These are phyloP conservation scores for Neofusicoccum laricinum DNA, from an alignment of 2,329 filamentous ascomycete genomes.

Conservation along the genomic window DNA sequence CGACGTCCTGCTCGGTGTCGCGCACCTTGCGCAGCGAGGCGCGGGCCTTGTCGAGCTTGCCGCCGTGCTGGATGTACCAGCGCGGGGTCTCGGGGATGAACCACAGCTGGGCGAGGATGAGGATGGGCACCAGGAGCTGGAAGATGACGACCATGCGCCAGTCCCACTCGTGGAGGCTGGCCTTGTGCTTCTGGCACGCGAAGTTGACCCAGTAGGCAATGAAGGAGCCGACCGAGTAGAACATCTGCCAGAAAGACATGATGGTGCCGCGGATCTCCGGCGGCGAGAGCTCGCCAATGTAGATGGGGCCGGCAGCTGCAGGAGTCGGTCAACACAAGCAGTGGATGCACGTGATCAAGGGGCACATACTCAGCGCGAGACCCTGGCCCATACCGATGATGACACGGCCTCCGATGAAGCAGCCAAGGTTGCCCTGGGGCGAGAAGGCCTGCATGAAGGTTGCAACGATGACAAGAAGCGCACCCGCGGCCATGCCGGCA, in stretches of 20 bases:
- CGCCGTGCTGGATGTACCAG: slow-evolving; percentile 57
- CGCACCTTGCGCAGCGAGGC: slow-evolving; percentile 59
- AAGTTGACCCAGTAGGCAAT: slow-evolving; percentile 61
- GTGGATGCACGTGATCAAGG: background rate
- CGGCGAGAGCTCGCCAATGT: slow-evolving; percentile 67
- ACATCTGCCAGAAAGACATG: slow-evolving; percentile 69
- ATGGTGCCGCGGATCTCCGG: slow-evolving; percentile 63
- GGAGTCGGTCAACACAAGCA: background rate
- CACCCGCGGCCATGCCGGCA: slow-evolving; percentile 63
- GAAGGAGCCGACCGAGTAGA: slow-evolving; percentile 64
- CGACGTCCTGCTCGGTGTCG: slow-evolving; percentile 62
- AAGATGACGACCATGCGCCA: slow-evolving; percentile 73
- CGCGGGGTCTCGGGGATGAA: slow-evolving; percentile 52
- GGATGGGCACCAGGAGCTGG: slow-evolving; percentile 63
- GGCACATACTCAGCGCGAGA: slow-evolving; percentile 56
- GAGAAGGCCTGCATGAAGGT: slow-evolving; percentile 68
- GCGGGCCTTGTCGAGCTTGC: slow-evolving; percentile 60
- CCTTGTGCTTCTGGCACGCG: slow-evolving; percentile 55
- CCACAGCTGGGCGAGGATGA: slow-evolving; percentile 59
- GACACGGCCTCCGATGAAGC: slow-evolving; percentile 67
- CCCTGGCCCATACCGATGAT: slow-evolving; percentile 70
- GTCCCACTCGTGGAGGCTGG: slow-evolving; percentile 65
- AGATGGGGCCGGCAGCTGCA: slow-evolving; percentile 63
- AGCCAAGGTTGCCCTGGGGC: slow-evolving; percentile 58
- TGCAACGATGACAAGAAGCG: slow-evolving; percentile 62